Evolutionary conservation across 2,329 filamentous ascomycete species (phyloP).

Genomic region (Aspergillus fijiensis): DNA sequence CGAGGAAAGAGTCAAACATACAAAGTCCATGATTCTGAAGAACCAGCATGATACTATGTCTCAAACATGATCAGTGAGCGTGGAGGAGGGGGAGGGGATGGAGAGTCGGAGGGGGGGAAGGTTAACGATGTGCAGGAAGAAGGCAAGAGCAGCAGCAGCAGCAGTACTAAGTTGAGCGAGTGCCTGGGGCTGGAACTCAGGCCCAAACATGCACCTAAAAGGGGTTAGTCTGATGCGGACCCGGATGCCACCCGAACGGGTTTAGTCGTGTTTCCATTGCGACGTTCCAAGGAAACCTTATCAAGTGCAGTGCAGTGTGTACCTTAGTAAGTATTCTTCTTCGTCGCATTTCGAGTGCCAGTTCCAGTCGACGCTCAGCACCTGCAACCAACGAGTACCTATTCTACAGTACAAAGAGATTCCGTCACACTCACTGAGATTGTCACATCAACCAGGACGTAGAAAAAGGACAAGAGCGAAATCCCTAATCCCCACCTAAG

Average conservation of each 20-base stretch:
- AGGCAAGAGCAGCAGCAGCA: background rate
- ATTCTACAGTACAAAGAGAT: background rate
- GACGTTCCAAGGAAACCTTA: background rate
- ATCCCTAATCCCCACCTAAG: too few relatives aligned
- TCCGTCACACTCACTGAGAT: too few relatives aligned
- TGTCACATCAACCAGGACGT: background rate
- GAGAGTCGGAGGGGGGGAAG: background rate
- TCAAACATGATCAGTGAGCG: slow-evolving; percentile 14
- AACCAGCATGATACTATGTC: slow-evolving; percentile 32
- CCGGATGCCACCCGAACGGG: slow-evolving; percentile 1
- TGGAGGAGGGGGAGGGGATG: slow-evolving; percentile 13
- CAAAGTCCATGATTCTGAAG: slow-evolving; percentile 46
- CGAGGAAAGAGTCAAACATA: slow-evolving; percentile 29
- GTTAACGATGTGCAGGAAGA: slow-evolving; percentile 4
- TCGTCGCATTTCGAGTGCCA: background rate
- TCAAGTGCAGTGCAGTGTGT: background rate
- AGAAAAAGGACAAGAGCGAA: background rate
- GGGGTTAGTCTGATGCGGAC: background rate
- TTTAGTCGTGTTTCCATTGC: slow-evolving; percentile 7
- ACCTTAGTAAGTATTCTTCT: background rate
- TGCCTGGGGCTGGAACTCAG: background rate
- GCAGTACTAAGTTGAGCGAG: background rate
- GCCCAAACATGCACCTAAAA: background rate
- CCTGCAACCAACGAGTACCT: background rate
- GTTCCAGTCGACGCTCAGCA: background rate